Conservation (phyloP, 1,284 basidiomycete genomes). For the Calocybe gambosa region DNA sequence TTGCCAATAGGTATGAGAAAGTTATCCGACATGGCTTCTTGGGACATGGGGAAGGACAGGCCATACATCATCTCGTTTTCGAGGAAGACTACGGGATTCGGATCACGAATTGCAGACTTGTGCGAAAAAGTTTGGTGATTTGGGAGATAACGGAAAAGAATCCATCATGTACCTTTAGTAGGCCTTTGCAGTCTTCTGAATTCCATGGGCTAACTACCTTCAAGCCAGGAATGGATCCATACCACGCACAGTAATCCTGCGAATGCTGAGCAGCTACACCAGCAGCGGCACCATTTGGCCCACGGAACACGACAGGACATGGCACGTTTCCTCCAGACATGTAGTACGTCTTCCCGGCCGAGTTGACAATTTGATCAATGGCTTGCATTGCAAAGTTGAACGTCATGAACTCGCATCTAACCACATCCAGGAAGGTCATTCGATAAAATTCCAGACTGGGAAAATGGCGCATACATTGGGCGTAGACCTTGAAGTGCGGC, state of each 20-base stretch:
- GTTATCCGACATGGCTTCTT: slow-evolving; percentile 92
- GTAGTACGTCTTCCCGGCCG: slow-evolving; percentile 99
- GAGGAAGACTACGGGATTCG: slow-evolving; percentile 96
- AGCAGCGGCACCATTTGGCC: slow-evolving; percentile 96
- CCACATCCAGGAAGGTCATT: too few relatives aligned
- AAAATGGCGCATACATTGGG: slow-evolving; percentile 60
- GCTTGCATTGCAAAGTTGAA: slow-evolving; percentile 97
- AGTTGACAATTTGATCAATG: slow-evolving; percentile 99
- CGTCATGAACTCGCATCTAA: slow-evolving; percentile 98
- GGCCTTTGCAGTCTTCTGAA: slow-evolving; percentile 96
- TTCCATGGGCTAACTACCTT: slow-evolving; percentile 98
- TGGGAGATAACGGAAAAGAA: not conserved
- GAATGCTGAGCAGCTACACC: slow-evolving; percentile 96
- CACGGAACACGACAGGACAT: slow-evolving; percentile 98
- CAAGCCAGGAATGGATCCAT: slow-evolving; percentile 92
- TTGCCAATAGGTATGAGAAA: slow-evolving; percentile 97
- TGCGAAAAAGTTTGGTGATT: not conserved
- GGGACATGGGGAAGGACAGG: slow-evolving; percentile 91
- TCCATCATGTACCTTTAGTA: slow-evolving; percentile 76
- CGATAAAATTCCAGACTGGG: too few relatives aligned
- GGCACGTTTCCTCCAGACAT: slow-evolving; percentile 99
- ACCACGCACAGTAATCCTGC: slow-evolving; percentile 92
- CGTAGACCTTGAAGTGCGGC: slow-evolving; percentile 91
- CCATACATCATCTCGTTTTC: slow-evolving; percentile 99
- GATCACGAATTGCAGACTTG: slow-evolving; percentile 93